Evolutionary conservation across 371 early-diverging fungal genomes (phyloP).

Genomic region (Rhizopus delemar): DNA sequence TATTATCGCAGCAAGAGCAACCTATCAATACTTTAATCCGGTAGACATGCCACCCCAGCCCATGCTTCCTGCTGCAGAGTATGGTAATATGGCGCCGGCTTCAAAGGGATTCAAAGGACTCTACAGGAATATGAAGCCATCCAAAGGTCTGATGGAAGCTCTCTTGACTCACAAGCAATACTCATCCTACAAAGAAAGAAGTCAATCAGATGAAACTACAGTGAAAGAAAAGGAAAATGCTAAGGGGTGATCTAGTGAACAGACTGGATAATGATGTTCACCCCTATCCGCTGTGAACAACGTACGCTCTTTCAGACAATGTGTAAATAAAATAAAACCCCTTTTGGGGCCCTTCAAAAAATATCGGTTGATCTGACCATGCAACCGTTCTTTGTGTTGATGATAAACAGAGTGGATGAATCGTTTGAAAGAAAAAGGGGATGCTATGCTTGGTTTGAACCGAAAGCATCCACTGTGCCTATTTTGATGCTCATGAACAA

Average conservation of each 20-base stretch:
- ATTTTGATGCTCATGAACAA: too few relatives aligned
- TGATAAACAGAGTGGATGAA: too few relatives aligned
- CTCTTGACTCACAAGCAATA: neutral
- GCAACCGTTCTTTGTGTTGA: too few relatives aligned
- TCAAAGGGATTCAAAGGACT: neutral
- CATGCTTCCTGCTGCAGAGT: conserved; percentile 1
- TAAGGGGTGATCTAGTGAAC: neutral
- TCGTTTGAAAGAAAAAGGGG: too few relatives aligned
- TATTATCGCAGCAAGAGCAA: conserved; percentile 14
- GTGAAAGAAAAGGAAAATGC: neutral
- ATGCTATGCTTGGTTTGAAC: too few relatives aligned
- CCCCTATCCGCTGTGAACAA: too few relatives aligned
- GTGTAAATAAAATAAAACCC: too few relatives aligned
- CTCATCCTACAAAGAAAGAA: neutral
- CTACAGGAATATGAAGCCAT: neutral
- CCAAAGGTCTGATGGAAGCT: neutral
- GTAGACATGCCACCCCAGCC: neutral
- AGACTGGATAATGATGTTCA: too few relatives aligned
- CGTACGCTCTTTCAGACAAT: too few relatives aligned
- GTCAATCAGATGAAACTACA: neutral
- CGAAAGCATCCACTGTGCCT: too few relatives aligned
- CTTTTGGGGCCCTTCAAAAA: too few relatives aligned
- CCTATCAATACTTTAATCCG: conserved; percentile 9
- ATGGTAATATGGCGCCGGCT: conserved; percentile 14
- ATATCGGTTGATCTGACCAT: too few relatives aligned